A percentile compares a stretch with the other conserved stretches of the same genome.
phyloP scores from a whole-genome alignment of 306 rosid genomes.

The Rosa lucieae region DNA sequence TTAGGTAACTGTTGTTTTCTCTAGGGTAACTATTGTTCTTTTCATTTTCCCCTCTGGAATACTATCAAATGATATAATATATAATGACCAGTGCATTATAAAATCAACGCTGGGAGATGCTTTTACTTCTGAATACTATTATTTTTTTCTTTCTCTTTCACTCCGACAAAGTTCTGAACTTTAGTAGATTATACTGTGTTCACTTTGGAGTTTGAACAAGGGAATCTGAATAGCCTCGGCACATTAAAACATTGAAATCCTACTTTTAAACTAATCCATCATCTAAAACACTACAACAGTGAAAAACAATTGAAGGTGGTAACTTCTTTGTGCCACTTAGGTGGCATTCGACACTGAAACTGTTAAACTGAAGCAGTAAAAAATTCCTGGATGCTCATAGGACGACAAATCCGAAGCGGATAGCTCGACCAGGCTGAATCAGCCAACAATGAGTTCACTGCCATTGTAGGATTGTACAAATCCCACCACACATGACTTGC shows the following conservation, averaged over 20 bases:
- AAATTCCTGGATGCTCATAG: constrained; percentile 52
- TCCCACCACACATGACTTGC: constrained; percentile 84
- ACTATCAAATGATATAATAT: neutral
- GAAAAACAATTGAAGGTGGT: neutral
- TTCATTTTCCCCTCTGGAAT: neutral
- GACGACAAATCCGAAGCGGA: constrained; percentile 56
- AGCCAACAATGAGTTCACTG: constrained; percentile 68
- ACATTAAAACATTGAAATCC: neutral
- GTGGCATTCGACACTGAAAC: neutral
- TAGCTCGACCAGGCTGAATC: constrained; percentile 68
- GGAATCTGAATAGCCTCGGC: neutral
- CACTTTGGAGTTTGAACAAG: neutral
- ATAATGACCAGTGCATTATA: neutral
- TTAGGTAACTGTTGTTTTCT: neutral
- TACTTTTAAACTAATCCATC: neutral
- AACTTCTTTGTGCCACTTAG: neutral
- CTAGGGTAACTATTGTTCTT: neutral
- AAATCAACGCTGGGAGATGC: neutral
- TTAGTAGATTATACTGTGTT: neutral
- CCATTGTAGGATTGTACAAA: constrained; percentile 59
- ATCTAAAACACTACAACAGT: neutral
- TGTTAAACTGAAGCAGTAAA: constrained; percentile 7
- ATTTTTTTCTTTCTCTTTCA: neutral
- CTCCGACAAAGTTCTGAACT: neutral
- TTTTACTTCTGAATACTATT: neutral